Evolutionary conservation across 345 rosid genomes (phyloP).

Genomic region (Durio zibethinus): DNA sequence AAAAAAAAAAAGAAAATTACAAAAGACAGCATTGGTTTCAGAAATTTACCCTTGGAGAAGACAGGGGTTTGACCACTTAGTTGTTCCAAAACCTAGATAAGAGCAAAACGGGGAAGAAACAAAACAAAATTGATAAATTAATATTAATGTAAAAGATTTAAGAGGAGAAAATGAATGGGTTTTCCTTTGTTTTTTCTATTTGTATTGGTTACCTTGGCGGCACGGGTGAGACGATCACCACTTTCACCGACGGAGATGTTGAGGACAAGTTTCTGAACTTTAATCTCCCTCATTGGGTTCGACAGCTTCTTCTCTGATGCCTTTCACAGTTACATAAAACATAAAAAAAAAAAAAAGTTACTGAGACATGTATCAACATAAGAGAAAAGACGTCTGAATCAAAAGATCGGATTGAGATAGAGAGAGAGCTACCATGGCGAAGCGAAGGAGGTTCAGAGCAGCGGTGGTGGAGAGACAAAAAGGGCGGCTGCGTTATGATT

Average conservation of each 20-base stretch:
- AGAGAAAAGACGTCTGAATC: background rate
- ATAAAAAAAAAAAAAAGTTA: background rate
- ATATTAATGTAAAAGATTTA: background rate
- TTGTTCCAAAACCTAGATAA: constrained; percentile 70
- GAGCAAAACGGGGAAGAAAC: background rate
- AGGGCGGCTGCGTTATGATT: background rate
- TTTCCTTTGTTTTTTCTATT: background rate
- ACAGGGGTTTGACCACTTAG: constrained; percentile 91
- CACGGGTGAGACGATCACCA: constrained; percentile 97
- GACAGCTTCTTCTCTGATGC: constrained; percentile 92
- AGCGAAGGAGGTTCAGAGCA: background rate
- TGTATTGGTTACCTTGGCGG: constrained; percentile 61
- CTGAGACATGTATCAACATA: background rate
- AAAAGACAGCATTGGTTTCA: background rate
- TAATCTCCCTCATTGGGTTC: constrained; percentile 98
- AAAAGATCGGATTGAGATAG: background rate
- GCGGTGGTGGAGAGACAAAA: background rate
- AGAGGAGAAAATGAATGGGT: background rate
- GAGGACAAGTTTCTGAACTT: constrained; percentile 93
- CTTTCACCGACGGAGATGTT: constrained; percentile 98
- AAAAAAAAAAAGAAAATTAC: too few species aligned
- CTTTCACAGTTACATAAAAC: constrained; percentile 25
- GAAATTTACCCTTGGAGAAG: constrained; percentile 73
- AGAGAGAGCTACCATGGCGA: constrained; percentile 10
- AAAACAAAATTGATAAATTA: background rate